These are phyloP conservation scores for Byssochlamys sp. DNA, from an alignment of 2,329 filamentous ascomycete genomes.

Conservation along the genomic window DNA sequence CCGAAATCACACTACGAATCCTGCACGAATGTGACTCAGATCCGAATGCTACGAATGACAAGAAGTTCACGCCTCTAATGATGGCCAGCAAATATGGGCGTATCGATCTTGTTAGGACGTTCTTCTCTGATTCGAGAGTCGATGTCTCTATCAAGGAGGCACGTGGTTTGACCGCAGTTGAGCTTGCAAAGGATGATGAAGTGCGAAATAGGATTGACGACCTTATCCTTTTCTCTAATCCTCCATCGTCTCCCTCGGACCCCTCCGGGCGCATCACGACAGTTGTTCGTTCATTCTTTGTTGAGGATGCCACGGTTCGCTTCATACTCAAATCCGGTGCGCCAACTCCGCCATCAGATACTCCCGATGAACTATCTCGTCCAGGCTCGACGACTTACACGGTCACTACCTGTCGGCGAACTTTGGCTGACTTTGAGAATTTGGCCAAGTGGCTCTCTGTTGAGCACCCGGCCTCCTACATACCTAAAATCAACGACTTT, in stretches of 20 bases:
- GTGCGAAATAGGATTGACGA: conserved; percentile 95
- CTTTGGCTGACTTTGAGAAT: conserved; percentile 81
- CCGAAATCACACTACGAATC: conserved; percentile 63
- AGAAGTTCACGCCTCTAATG: conserved; percentile 90
- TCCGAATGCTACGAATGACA: conserved; percentile 90
- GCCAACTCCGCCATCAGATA: conserved; percentile 42
- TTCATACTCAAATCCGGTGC: conserved; percentile 90
- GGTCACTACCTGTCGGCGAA: conserved; percentile 85
- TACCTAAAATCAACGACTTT: conserved; percentile 67
- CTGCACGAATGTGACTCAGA: conserved; percentile 84
- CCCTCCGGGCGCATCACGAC: conserved; percentile 76
- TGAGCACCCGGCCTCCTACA: conserved; percentile 91
- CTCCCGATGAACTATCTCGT: conserved; percentile 42
- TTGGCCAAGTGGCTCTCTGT: conserved; percentile 71
- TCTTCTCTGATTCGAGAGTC: conserved; percentile 80
- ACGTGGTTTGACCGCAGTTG: conserved; percentile 83
- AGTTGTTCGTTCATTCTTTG: conserved; percentile 90
- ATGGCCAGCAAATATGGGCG: conserved; percentile 96
- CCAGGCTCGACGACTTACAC: conserved; percentile 61
- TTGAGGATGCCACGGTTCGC: conserved; percentile 87
- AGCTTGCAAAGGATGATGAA: conserved; percentile 95
- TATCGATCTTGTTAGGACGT: conserved; percentile 78
- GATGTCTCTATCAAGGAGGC: conserved; percentile 76
- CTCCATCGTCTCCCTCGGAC: conserved; percentile 42
- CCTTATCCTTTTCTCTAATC: conserved; percentile 69